Evolutionary conservation across 345 rosid genomes (phyloP).

Genomic region (Leavenworthia alabamica): DNA sequence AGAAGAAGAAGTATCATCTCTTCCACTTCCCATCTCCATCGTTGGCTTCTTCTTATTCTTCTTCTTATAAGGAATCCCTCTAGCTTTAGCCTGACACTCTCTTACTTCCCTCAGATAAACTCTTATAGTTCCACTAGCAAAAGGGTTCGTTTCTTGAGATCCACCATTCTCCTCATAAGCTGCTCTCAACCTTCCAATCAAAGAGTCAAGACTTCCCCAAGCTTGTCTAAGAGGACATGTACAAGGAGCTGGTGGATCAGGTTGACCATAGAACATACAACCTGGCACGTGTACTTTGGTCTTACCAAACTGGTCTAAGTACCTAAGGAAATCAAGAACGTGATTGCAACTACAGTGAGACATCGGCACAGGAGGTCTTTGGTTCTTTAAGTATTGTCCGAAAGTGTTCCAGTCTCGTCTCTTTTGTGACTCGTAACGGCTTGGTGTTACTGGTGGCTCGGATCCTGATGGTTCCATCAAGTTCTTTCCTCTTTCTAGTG

Average conservation of each 20-base stretch:
- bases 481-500: constrained; percentile 34
- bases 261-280: constrained; percentile 81
- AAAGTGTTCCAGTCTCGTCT: constrained; percentile 84
- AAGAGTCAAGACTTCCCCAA: constrained; percentile 91
- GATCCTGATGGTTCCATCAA: constrained; percentile 33
- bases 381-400: constrained; percentile 64
- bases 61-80: constrained; percentile 85
- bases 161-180: constrained; percentile 92
- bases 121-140: constrained; percentile 65
- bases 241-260: constrained; percentile 89
- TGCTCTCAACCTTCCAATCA: constrained; percentile 80
- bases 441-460: constrained; percentile 39
- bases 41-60: constrained; percentile 55
- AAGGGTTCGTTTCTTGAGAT: constrained; percentile 68
- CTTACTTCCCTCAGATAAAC: constrained; percentile 70
- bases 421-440: constrained; percentile 75
- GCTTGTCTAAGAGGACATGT: constrained; percentile 83
- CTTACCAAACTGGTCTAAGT: constrained; percentile 81
- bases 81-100: constrained; percentile 77
- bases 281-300: constrained; percentile 72
- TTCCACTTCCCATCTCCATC: constrained; percentile 20
- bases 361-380: constrained; percentile 58
- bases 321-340: constrained; percentile 62
- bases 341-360: constrained; percentile 60
- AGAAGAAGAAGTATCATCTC: constrained; percentile 31